Base-by-base conservation (phyloP, 257 asterid genomes). In the Nemophila menziesii region DNA sequence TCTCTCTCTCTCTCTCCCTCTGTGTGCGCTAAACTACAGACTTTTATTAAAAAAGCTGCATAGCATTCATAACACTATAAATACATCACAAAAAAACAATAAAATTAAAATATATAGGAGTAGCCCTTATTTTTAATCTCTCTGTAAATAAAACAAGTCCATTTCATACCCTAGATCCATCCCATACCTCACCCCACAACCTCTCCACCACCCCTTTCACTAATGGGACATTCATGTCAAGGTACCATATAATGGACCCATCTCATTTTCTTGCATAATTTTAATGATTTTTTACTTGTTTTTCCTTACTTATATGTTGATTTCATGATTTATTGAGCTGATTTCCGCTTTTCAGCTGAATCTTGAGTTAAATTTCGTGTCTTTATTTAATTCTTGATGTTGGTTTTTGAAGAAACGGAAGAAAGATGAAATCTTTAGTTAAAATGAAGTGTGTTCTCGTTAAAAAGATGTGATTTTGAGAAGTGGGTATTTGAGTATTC, bases 141-240 rank as follows among this genome's bases (percentile, higher is more conserved):
- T 29, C 36, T 29, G 36, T 5, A 29, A 29, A 13, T 29, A 29
- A 29, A 29, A 61, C 3, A 43, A 51, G 44, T 61, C 49, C 26
- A 46, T 49, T 64, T 53, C 36, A 29, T 44, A 76, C 83, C 86
- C 90, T 79, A 83, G 94, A 83, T 79, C 94, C 87, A 50, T 68
- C 69, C 50, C 46, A 39, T 54, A 18, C 70, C 43, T 24, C 22
- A 27, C 49, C 26, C 48, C 33, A 38, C 33, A 14, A 34, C 16
- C 33, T 12, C 21, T 9, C 42, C 21, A 20, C 11, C 19, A 10
- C 16, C 45, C 39, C 19, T 52, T 48, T 39, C 55, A 45, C 54
- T 55, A 45, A 23, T 34, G 47, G 24, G 36, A 48, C 49, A 23
- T 53, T 66, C 56, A 22, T 48, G 64, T 56, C 37, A 59, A 49